Conservation (phyloP, 306 rosid species). For the Ochetophila trinervis region DNA sequence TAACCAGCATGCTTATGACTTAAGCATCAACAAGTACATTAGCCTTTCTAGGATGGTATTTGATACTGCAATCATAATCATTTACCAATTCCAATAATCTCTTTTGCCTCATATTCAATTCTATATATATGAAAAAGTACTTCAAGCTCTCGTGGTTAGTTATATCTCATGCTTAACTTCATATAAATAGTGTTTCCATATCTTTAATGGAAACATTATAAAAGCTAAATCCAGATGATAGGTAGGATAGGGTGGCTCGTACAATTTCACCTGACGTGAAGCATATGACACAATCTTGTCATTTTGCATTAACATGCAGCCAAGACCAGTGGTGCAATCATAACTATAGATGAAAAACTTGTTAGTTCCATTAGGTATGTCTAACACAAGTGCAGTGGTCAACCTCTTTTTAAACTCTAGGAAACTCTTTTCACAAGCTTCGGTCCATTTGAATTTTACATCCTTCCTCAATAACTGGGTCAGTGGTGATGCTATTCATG, state of each 20-base stretch:
- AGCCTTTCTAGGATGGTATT: background rate
- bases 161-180: background rate
- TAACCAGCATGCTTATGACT: too few relatives aligned
- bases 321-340: background rate
- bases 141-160: too few relatives aligned
- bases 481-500: background rate
- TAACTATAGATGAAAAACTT: background rate
- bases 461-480: background rate
- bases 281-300: background rate
- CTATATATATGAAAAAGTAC: background rate
- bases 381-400: background rate
- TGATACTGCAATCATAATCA: background rate
- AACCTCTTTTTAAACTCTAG: conserved; percentile 15
- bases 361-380: background rate
- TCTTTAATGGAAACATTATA: too few relatives aligned
- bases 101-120: background rate
- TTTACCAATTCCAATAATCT: background rate
- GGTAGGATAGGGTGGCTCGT: too few relatives aligned
- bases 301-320: background rate
- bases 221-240: background rate
- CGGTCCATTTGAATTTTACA: background rate
- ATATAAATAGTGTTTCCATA: background rate
- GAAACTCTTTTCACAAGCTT: background rate
- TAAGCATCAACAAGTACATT: background rate
- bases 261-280: background rate